phyloP scores from a whole-genome alignment of 2,329 filamentous ascomycete species.

The Zopfia rhizophila region DNA sequence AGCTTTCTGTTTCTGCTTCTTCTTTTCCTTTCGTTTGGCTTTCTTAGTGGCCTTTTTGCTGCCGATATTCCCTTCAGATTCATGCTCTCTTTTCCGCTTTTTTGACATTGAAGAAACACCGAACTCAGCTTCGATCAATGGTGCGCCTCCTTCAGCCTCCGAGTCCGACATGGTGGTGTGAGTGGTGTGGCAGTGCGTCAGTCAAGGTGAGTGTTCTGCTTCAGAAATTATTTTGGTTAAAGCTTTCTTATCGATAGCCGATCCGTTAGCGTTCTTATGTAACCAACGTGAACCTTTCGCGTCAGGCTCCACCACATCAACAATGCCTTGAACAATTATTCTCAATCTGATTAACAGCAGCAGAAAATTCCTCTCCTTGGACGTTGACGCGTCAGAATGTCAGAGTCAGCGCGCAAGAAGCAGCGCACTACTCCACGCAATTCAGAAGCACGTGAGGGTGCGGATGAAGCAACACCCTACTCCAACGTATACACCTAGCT shows the following conservation, averaged over 20 bases:
- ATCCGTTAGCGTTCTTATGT: background rate
- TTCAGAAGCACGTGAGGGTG: slow-evolving; percentile 20
- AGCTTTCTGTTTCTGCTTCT: slow-evolving; percentile 68
- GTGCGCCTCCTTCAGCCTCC: slow-evolving; percentile 55
- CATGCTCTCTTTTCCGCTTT: slow-evolving; percentile 56
- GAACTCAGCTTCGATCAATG: slow-evolving; percentile 56
- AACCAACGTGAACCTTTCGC: background rate
- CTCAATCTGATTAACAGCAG: too few relatives aligned
- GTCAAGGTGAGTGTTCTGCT: slow-evolving; percentile 11
- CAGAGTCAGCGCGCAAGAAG: slow-evolving; percentile 49
- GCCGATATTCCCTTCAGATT: slow-evolving; percentile 41
- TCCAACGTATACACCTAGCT: slow-evolving; percentile 26
- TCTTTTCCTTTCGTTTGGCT: slow-evolving; percentile 63
- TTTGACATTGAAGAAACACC: slow-evolving; percentile 44
- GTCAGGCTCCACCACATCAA: background rate
- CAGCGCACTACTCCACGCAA: slow-evolving; percentile 40
- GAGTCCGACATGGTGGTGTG: slow-evolving; percentile 56
- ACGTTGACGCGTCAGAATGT: slow-evolving; percentile 34
- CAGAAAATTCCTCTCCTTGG: slow-evolving; percentile 1
- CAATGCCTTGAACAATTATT: too few relatives aligned
- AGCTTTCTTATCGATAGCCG: slow-evolving; percentile 42
- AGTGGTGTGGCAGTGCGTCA: slow-evolving; percentile 26
- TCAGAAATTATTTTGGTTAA: background rate
- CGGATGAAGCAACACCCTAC: slow-evolving; percentile 28
- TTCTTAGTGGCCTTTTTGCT: slow-evolving; percentile 49